Conservation (phyloP, 1,284 basidiomycete species). For the Taiwanofungus camphoratus region DNA sequence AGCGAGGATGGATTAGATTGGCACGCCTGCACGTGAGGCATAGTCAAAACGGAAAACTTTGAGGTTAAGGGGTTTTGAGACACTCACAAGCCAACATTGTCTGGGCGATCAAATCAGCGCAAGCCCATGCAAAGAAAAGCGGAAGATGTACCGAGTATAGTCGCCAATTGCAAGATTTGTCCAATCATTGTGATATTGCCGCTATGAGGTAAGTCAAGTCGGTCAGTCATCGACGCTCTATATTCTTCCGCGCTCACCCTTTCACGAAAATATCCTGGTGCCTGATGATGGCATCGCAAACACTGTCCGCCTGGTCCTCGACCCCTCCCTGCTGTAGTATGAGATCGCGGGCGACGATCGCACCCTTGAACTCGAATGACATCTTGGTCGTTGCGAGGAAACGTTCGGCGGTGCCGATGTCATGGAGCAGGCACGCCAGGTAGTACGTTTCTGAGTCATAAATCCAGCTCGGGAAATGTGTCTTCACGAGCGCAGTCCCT, state of each 20-base stretch:
- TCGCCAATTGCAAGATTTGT: conserved; percentile 47
- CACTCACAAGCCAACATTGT: conserved; percentile 43
- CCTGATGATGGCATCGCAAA: conserved; percentile 52
- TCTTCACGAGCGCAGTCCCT: conserved; percentile 42
- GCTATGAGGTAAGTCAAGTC: conserved; percentile 8
- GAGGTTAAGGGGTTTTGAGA: too few species aligned
- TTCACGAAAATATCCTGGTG: conserved; percentile 57
- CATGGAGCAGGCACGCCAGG: conserved; percentile 47
- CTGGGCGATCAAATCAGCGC: conserved; percentile 16
- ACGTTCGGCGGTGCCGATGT: conserved; percentile 48
- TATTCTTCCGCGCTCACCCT: conserved; percentile 28
- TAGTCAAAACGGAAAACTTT: not conserved
- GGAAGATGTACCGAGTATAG: conserved; percentile 36
- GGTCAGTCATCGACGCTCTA: too few species aligned
- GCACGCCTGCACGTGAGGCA: conserved; percentile 32
- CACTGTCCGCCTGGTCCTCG: conserved; percentile 49
- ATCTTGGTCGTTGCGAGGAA: conserved; percentile 48
- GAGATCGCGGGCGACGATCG: conserved; percentile 46
- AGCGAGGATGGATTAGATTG: conserved; percentile 37
- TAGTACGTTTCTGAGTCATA: conserved; percentile 49
- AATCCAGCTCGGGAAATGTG: conserved; percentile 44
- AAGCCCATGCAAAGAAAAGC: not conserved
- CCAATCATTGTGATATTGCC: conserved; percentile 51
- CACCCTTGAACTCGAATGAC: conserved; percentile 58
- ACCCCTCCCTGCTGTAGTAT: conserved; percentile 39